Percentiles rank a stretch among this genome's conserved stretches.
Evolutionary conservation across 148 eudicot species (phyloP).

Genomic region (Vaccinium myrtillus): DNA sequence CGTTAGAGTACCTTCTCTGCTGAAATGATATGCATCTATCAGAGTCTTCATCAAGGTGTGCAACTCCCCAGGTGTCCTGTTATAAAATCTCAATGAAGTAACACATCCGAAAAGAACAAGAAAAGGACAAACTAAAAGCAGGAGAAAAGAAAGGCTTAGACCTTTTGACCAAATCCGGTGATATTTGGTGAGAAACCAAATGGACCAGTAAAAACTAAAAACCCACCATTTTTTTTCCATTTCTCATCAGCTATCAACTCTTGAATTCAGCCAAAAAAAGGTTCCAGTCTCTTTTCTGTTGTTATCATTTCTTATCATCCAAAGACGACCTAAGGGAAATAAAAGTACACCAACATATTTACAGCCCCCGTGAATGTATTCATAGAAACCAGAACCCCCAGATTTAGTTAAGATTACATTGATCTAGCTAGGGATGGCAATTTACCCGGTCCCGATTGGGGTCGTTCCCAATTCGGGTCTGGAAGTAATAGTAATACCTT

Average conservation of each 20-base stretch:
- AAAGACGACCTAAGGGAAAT: not conserved
- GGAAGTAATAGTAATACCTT: not conserved
- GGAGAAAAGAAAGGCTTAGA: not conserved
- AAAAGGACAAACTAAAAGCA: not conserved
- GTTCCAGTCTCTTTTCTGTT: not conserved
- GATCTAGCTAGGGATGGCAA: not conserved
- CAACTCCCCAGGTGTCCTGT: conserved; percentile 85
- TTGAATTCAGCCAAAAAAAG: not conserved
- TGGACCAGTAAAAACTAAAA: not conserved
- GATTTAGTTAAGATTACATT: not conserved
- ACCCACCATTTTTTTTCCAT: not conserved
- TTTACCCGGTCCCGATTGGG: not conserved
- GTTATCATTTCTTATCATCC: not conserved
- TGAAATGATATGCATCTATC: conserved; percentile 60
- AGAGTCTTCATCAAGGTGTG: conserved; percentile 58
- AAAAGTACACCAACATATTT: not conserved
- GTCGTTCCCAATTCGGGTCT: not conserved
- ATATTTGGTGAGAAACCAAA: not conserved
- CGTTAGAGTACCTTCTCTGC: no score
- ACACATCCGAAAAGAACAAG: no score
- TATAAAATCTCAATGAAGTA: not conserved
- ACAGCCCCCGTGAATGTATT: not conserved
- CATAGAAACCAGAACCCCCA: not conserved
- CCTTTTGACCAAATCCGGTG: not conserved
- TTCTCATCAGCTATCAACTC: not conserved